Percentiles rank a stretch among this genome's conserved stretches.
Conservation (phyloP, 192 early-diverging fungal genomes). For the Coemansia sp. region DNA sequence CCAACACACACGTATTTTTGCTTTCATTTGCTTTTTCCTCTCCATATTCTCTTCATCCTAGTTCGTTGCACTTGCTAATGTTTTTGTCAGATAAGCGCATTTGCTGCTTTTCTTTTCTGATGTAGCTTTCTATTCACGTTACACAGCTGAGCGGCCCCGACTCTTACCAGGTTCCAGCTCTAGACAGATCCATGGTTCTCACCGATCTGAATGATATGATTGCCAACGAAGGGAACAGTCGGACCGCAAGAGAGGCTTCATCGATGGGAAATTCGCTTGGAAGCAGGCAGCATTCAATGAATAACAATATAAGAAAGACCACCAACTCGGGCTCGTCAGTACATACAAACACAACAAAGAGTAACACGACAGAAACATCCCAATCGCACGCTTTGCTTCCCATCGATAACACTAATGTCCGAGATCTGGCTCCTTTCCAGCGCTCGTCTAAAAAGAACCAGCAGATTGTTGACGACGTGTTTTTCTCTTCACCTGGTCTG, state of each 20-base stretch:
- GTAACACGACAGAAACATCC: constrained; percentile 49
- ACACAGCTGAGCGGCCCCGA: constrained; percentile 41
- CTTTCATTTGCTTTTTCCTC: constrained; percentile 4
- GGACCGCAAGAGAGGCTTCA: constrained; percentile 33
- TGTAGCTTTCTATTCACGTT: constrained; percentile 48
- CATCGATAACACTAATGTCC: constrained; percentile 54
- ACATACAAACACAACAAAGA: constrained; percentile 39
- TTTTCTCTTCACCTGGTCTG: constrained; percentile 35
- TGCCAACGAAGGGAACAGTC: constrained; percentile 28
- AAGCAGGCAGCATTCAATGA: constrained; percentile 33
- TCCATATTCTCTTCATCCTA: too few relatives aligned
- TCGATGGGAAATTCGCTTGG: constrained; percentile 46
- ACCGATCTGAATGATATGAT: constrained; percentile 55
- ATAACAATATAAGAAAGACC: constrained; percentile 18
- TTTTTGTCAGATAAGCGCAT: too few relatives aligned
- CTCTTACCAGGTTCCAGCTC: constrained; percentile 27
- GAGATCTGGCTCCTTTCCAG: constrained; percentile 54
- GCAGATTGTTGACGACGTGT: constrained; percentile 50
- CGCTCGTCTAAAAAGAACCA: constrained; percentile 52
- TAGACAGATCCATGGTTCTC: constrained; percentile 52
- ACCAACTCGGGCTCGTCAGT: constrained; percentile 30
- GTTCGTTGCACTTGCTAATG: too few relatives aligned
- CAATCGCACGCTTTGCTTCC: constrained; percentile 51
- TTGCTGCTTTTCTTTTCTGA: not conserved
- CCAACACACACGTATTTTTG: too few relatives aligned